Evolutionary conservation across 768 basidiomycete species (phyloP).

Genomic region (Auriscalpium orientale): DNA sequence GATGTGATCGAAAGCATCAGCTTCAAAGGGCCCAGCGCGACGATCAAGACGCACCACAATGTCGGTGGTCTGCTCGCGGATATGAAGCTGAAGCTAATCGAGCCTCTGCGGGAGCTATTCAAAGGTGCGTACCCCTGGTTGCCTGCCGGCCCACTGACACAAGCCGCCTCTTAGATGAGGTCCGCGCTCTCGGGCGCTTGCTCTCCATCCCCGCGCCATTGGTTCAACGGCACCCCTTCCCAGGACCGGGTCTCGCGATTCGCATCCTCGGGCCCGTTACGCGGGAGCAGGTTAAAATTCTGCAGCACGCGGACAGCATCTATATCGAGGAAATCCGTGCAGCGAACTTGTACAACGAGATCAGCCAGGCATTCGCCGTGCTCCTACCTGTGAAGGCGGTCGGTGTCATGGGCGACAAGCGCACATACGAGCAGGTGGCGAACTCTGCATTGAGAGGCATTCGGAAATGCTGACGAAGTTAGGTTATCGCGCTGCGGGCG

Average conservation of each 20-base stretch:
- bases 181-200: conserved; percentile 84
- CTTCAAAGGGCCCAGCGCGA: conserved; percentile 98
- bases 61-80: conserved; percentile 93
- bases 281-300: conserved; percentile 83
- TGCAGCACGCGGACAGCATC: conserved; percentile 89
- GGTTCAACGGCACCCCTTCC: conserved; percentile 97
- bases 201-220: conserved; percentile 88
- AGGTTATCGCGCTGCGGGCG: conserved; percentile 91
- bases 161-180: conserved; percentile 63
- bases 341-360: conserved; percentile 87
- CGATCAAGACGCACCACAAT: conserved; percentile 99
- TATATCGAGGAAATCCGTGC: conserved; percentile 97
- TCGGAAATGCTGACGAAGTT: neutral
- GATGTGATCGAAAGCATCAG: conserved; percentile 99
- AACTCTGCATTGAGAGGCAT: conserved; percentile 5
- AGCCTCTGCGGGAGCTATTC: conserved; percentile 95
- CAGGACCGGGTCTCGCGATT: conserved; percentile 96
- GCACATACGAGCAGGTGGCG: conserved; percentile 87
- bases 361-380: conserved; percentile 95
- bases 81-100: conserved; percentile 98
- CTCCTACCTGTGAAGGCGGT: conserved; percentile 94
- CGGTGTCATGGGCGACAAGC: conserved; percentile 93
- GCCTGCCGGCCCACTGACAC: neutral
- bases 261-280: conserved; percentile 96
- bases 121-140: conserved; percentile 55